Percentiles rank a stretch among this genome's conserved stretches.
These are phyloP conservation scores for Yamadazyma philogaea DNA, from an alignment of 805 yeast species.

Conservation along the genomic window DNA sequence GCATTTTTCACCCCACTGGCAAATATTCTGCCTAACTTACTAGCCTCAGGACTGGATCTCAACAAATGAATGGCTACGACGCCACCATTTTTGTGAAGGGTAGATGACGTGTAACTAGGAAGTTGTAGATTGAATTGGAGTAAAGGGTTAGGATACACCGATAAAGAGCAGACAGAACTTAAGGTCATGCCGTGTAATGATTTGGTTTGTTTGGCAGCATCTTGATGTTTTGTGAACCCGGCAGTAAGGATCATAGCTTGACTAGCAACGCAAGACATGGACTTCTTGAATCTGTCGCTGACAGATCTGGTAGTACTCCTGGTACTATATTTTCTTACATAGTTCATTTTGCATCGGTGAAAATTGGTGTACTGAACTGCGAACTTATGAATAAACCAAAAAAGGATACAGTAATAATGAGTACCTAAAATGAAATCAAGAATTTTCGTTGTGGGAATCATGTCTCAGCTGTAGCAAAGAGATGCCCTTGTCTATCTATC, in stretches of 20 bases:
- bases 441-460: too few relatives aligned
- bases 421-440: too few relatives aligned
- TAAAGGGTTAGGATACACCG: conserved; percentile 73
- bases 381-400: neutral
- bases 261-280: conserved; percentile 37
- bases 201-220: neutral
- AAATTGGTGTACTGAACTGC: neutral
- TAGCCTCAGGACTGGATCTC: conserved; percentile 56
- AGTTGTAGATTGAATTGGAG: conserved; percentile 82
- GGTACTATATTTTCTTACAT: conserved; percentile 1
- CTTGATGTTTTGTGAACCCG: conserved; percentile 16
- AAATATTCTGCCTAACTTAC: conserved; percentile 62
- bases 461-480: too few relatives aligned
- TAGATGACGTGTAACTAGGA: conserved; percentile 77
- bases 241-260: conserved; percentile 46
- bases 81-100: conserved; percentile 51
- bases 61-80: conserved; percentile 74
- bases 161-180: conserved; percentile 80
- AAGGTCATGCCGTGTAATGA: conserved; percentile 72
- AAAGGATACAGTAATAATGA: too few relatives aligned
- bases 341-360: conserved; percentile 3
- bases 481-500: too few relatives aligned
- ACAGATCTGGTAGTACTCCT: neutral
- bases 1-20: conserved; percentile 52
- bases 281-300: conserved; percentile 20